Evolutionary conservation across 2,329 filamentous ascomycete species (phyloP), one percentile per base, ranked within the genome.

Genomic region (Phialemoniopsis sp.): DNA sequence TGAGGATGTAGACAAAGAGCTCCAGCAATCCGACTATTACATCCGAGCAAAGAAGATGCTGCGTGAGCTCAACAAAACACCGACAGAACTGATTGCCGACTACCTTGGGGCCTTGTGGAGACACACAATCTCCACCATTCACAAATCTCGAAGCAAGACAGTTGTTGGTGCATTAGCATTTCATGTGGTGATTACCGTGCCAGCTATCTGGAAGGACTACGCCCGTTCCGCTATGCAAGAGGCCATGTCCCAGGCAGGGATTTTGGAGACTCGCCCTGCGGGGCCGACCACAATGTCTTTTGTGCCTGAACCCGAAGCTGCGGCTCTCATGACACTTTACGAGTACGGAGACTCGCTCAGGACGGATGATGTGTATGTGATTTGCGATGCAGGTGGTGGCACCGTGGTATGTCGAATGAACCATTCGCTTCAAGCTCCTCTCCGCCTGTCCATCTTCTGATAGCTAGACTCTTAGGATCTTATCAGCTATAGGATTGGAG

Each of bases 201-300:
- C 69, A 0, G 68, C 68, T 0, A 70, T 72, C 8, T 73, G 69
- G 68, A 61, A 63, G 0, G 47, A 56, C 0, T 66, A 67, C 38
- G 61, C 62, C 2, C 56, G 58, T 2, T 16, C 41, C 1, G 42
- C 54, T 0, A 71, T 73, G 67, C 44, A 50, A 1, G 34, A 56
- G 1, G 68, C 66, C 0, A 55, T 57, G 0, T 29, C 44, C 0
- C 14, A 36, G 0, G 62, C 68, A 0, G 68, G 68, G 0, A 60
- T 73, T 3, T 45, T 69, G 0, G 8, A 29, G 0, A 47, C 60
- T 1, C 5, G 35, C 8, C 28, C 36, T 0, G 51, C 50, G 2
- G 62, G 58, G 0, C 28, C 51, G 0, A 69, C 68, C 0, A 51
- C 34, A 0, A 35, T 69, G 6, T 30, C 42, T 0, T 64, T 71